Evolutionary conservation across 2,329 filamentous ascomycete genomes (phyloP), one percentile per base, ranked within the genome.

Genomic region (Trichophyton equinum): DNA sequence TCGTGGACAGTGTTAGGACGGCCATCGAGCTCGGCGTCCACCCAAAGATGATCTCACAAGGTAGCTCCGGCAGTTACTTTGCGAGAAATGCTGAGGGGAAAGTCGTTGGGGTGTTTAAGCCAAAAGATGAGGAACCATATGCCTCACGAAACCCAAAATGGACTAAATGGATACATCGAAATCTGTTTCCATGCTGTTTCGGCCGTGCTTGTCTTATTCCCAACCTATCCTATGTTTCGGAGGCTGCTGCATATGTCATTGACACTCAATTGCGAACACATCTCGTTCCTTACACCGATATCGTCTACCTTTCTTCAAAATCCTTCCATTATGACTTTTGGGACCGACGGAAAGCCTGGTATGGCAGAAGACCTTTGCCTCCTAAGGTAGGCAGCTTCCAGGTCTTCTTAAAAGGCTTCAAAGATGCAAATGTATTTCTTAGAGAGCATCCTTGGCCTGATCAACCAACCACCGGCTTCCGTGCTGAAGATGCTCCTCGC

Each of bases 111-210:
- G 94, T 99, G 3, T 99, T 99, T 77, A 99, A 99, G 74, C 94
- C 94, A 47, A 99, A 99, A 76, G 94, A 99, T 68, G 94, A 99
- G 76, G 95, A 99, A 74, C 94, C 94, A 0, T 99, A 96, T 71
- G 94, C 94, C 1, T 94, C 89, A 36, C 88, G 90, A 67, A 99
- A 99, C 71, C 94, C 94, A 4, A 99, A 99, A 73, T 97, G 92
- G 92, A 97, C 95, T 68, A 99, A 99, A 76, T 99, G 94, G 94
- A 91, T 99, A 77, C 94, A 99, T 74, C 82, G 94, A 65, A 99
- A 99, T 72, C 73, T 99, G 65, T 97, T 99, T 68, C 94, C 94
- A 7, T 99, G 95, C 76, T 96, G 89, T 74, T 99, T 99, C 69
- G 94, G 94, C 18, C 82, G 94, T 69, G 91, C 92, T 53, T 97